Conservation (phyloP, 129 eudicot species). For the Calendula officinalis region DNA sequence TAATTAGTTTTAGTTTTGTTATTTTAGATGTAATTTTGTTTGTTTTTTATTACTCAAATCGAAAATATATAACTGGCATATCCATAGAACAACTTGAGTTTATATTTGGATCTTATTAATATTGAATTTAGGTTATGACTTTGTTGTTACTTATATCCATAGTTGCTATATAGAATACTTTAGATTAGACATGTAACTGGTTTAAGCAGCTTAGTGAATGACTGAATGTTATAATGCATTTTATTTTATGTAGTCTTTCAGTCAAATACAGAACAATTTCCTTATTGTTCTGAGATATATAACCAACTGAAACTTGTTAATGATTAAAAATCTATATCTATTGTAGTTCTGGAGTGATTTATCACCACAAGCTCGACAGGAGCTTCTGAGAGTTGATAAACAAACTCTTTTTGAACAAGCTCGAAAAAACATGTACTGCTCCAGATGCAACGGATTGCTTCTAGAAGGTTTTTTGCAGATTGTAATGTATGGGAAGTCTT, state of each 20-base stretch:
- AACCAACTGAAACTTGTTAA: slow-evolving; percentile 17
- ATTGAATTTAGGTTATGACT: slow-evolving; percentile 4
- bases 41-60: slow-evolving; percentile 2
- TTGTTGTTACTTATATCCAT: not conserved
- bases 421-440: slow-evolving; percentile 92
- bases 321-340: slow-evolving; percentile 24
- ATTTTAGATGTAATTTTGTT: slow-evolving; percentile 1
- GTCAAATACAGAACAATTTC: not conserved
- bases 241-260: not conserved
- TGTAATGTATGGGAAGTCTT: slow-evolving; percentile 89
- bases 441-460: slow-evolving; percentile 92
- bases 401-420: slow-evolving; percentile 96
- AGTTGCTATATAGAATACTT: slow-evolving; percentile 11
- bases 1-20: slow-evolving; percentile 31
- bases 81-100: slow-evolving; percentile 16
- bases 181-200: slow-evolving; percentile 10
- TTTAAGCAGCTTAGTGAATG: slow-evolving; percentile 6
- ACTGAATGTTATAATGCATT: not conserved
- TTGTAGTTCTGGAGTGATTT: slow-evolving; percentile 92
- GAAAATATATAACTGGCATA: slow-evolving; percentile 6
- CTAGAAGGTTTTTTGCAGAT: slow-evolving; percentile 90
- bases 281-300: not conserved
- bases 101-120: slow-evolving; percentile 23
- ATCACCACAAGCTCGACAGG: slow-evolving; percentile 74
- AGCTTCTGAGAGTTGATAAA: slow-evolving; percentile 79